Evolutionary conservation across 345 rosid species (phyloP).

Genomic region (Aquilaria malaccensis): DNA sequence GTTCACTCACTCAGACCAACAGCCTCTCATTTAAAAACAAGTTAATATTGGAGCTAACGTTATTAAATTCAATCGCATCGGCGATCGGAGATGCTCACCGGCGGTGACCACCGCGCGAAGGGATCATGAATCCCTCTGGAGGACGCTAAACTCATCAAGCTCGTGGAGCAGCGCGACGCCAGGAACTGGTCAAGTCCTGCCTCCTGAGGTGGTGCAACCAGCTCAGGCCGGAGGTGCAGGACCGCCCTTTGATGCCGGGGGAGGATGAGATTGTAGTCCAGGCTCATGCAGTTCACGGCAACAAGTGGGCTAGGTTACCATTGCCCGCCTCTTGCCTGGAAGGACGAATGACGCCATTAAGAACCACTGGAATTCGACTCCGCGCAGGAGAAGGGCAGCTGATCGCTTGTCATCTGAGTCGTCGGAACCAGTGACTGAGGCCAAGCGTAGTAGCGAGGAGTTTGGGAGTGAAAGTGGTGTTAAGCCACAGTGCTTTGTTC

Average conservation of each 20-base stretch:
- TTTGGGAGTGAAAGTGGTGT: constrained; percentile 19
- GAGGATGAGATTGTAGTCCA: constrained; percentile 48
- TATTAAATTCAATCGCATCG: not conserved
- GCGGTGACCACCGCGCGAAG: constrained; percentile 27
- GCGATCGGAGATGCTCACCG: constrained; percentile 5
- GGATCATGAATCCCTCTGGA: constrained; percentile 63
- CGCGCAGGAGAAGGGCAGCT: constrained; percentile 22
- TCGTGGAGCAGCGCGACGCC: constrained; percentile 52
- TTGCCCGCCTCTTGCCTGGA: constrained; percentile 56
- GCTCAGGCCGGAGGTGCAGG: constrained; percentile 58
- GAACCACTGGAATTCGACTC: constrained; percentile 68
- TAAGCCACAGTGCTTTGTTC: constrained; percentile 25
- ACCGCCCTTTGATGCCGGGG: constrained; percentile 48
- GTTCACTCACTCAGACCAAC: constrained; percentile 32
- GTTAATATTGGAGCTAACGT: constrained; percentile 5
- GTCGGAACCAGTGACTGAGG: constrained; percentile 25
- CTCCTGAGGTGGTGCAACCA: constrained; percentile 70
- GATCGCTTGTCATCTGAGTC: constrained; percentile 22
- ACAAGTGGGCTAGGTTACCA: constrained; percentile 54
- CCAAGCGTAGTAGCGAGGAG: constrained; percentile 18
- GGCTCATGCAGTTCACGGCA: constrained; percentile 48
- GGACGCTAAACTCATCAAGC: constrained; percentile 39
- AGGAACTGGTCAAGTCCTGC: constrained; percentile 75
- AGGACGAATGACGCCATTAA: constrained; percentile 62
- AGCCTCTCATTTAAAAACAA: constrained; percentile 21